Evolutionary conservation across 1,284 basidiomycete genomes (phyloP).

Genomic region (Phylloboletellus chloephorus): DNA sequence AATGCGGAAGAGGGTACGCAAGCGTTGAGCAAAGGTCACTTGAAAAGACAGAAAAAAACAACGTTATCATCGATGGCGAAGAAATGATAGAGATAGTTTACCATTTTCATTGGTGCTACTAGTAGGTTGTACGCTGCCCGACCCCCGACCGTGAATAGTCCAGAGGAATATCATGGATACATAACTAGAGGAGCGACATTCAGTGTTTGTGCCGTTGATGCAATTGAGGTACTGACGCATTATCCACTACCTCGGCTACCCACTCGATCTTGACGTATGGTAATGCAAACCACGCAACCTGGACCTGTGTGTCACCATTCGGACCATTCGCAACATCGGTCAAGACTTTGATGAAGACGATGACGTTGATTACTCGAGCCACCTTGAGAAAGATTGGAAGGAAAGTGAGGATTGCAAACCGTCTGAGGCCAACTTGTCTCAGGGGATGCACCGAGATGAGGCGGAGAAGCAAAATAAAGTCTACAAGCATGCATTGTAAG

Average conservation of each 20-base stretch:
- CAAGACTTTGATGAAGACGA: constrained; percentile 22
- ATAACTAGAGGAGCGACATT: constrained; percentile 13
- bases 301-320: constrained; percentile 20
- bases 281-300: too few relatives aligned
- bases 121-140: constrained; percentile 16
- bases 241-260: constrained; percentile 29
- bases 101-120: too few relatives aligned
- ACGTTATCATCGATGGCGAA: not conserved
- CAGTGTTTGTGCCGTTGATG: too few relatives aligned
- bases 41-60: not conserved
- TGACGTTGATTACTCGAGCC: constrained; percentile 21
- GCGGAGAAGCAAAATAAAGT: constrained; percentile 28
- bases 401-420: constrained; percentile 14
- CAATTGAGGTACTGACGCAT: constrained; percentile 20
- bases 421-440: constrained; percentile 11
- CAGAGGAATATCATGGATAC: constrained; percentile 24
- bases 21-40: constrained; percentile 23
- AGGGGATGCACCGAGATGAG: constrained; percentile 28
- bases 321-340: constrained; percentile 15
- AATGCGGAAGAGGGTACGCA: constrained; percentile 26
- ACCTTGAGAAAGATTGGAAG: constrained; percentile 27
- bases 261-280: constrained; percentile 35
- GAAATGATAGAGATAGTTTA: not conserved
- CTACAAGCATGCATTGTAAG: constrained; percentile 32
- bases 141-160: constrained; percentile 16